Evolutionary conservation across 2,329 filamentous ascomycete species (phyloP).

Genomic region (Diaporthe citri): DNA sequence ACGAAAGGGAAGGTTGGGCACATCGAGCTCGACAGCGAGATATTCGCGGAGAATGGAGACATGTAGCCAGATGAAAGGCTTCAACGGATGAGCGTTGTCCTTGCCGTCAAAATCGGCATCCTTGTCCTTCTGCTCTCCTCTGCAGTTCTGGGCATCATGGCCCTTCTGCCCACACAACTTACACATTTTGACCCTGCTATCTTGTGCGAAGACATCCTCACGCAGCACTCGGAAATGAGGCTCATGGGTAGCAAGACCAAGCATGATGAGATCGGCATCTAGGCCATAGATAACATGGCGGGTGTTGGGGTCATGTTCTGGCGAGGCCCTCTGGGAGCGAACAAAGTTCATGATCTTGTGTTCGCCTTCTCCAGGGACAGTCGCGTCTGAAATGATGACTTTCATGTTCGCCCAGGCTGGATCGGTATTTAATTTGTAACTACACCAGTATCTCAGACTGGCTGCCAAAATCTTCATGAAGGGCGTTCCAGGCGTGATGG

Average conservation of each 20-base stretch:
- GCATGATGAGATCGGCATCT: conserved; percentile 98
- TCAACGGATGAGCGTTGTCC: conserved; percentile 75
- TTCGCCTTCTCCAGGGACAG: conserved; percentile 96
- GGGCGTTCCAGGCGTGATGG: conserved; percentile 94
- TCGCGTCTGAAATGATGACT: conserved; percentile 98
- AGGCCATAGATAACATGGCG: conserved; percentile 98
- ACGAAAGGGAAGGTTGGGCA: conserved; percentile 84
- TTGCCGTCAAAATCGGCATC: conserved; percentile 86
- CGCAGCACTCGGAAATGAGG: conserved; percentile 96
- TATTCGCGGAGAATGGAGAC: conserved; percentile 94
- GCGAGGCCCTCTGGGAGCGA: conserved; percentile 89
- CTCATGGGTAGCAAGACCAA: conserved; percentile 96
- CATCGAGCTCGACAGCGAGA: conserved; percentile 87
- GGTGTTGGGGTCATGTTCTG: conserved; percentile 95
- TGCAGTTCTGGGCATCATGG: conserved; percentile 89
- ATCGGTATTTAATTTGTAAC: conserved; percentile 97
- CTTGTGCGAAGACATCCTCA: conserved; percentile 96
- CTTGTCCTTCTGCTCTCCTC: conserved; percentile 82
- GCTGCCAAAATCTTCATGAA: conserved; percentile 97
- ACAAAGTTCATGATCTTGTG: conserved; percentile 99
- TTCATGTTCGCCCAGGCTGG: conserved; percentile 96
- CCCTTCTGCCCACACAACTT: conserved; percentile 92
- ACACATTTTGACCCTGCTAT: conserved; percentile 85
- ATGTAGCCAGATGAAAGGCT: conserved; percentile 99
- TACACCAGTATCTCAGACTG: conserved; percentile 94